These are phyloP conservation scores for Neurospora sp. DNA, from an alignment of 495 filamentous ascomycete genomes.

Conservation along the genomic window DNA sequence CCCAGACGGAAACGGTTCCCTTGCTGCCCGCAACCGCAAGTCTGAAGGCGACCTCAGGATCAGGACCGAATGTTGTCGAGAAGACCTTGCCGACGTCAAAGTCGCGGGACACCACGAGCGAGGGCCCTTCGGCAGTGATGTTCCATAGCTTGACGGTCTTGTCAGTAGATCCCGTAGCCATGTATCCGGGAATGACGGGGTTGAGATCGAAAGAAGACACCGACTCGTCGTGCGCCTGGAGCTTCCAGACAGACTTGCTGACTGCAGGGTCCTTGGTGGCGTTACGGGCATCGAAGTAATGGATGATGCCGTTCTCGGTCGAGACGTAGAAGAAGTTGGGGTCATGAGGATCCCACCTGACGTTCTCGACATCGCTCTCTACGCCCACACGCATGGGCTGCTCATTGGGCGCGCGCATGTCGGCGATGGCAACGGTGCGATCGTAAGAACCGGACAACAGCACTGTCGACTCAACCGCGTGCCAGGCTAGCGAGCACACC, in stretches of 20 bases:
- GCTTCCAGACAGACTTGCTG: slow-evolving; percentile 79
- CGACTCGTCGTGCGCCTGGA: slow-evolving; percentile 91
- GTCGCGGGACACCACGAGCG: slow-evolving; percentile 84
- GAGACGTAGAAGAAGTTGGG: slow-evolving; percentile 88
- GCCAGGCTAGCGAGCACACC: slow-evolving; percentile 91
- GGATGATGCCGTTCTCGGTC: slow-evolving; percentile 82
- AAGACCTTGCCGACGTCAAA: slow-evolving; percentile 93
- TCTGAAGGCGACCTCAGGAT: slow-evolving; percentile 79
- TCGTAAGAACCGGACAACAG: slow-evolving; percentile 92
- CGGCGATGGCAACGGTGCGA: slow-evolving; percentile 77
- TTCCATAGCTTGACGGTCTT: slow-evolving; percentile 97
- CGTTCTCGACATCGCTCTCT: slow-evolving; percentile 86
- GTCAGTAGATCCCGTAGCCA: slow-evolving; percentile 87
- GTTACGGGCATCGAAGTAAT: slow-evolving; percentile 73
- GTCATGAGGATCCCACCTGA: slow-evolving; percentile 89
- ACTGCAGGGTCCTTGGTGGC: slow-evolving; percentile 54
- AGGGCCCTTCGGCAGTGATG: slow-evolving; percentile 63
- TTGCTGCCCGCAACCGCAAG: slow-evolving; percentile 92
- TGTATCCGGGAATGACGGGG: slow-evolving; percentile 74
- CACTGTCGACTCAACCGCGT: slow-evolving; percentile 74
- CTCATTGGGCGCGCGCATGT: slow-evolving; percentile 84
- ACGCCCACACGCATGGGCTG: slow-evolving; percentile 76
- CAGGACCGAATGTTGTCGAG: slow-evolving; percentile 78
- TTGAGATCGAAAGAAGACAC: slow-evolving; percentile 96
- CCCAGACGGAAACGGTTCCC: slow-evolving; percentile 89